Percentiles rank a stretch among this genome's conserved stretches.
Conservation (phyloP, 352 stramenopile genomes). For the Phytopythium oedochilum region DNA sequence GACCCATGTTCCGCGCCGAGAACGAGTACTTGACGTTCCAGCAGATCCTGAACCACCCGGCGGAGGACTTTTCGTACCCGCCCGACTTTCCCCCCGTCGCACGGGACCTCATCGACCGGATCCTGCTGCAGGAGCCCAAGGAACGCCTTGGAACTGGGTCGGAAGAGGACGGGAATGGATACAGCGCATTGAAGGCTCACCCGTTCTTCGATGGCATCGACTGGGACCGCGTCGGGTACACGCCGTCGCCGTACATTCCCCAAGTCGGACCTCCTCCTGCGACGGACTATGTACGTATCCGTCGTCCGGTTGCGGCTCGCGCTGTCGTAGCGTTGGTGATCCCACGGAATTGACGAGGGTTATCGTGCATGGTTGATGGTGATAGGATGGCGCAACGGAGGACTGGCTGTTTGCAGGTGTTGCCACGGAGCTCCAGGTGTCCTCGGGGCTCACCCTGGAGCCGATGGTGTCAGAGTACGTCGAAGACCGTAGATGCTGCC, state of each 20-base stretch:
- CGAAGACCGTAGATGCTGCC: background rate
- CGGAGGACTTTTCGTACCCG: slow-evolving; percentile 75
- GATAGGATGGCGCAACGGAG: slow-evolving; percentile 80
- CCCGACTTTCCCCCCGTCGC: slow-evolving; percentile 50
- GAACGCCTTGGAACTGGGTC: slow-evolving; percentile 66
- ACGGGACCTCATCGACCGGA: slow-evolving; percentile 69
- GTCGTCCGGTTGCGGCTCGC: background rate
- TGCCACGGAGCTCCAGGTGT: slow-evolving; percentile 83
- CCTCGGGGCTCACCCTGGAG: slow-evolving; percentile 70
- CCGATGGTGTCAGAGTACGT: slow-evolving; percentile 52
- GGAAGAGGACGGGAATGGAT: slow-evolving; percentile 75
- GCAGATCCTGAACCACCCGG: slow-evolving; percentile 82
- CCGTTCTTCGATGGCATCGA: slow-evolving; percentile 83
- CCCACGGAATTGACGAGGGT: background rate
- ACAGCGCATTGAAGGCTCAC: slow-evolving; percentile 63
- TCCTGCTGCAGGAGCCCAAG: slow-evolving; percentile 70
- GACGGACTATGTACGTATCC: slow-evolving; percentile 56
- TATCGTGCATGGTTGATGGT: slow-evolving; percentile 1
- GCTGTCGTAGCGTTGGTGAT: background rate
- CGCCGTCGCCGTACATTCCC: slow-evolving; percentile 51
- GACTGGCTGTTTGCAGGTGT: slow-evolving; percentile 87
- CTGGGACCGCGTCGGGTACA: slow-evolving; percentile 53
- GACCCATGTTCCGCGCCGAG: slow-evolving; percentile 82
- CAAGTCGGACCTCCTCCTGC: slow-evolving; percentile 51
- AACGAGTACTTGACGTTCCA: slow-evolving; percentile 92